phyloP scores from a whole-genome alignment of 108 stramenopile species.

The Cylindrotheca fusiformis region DNA sequence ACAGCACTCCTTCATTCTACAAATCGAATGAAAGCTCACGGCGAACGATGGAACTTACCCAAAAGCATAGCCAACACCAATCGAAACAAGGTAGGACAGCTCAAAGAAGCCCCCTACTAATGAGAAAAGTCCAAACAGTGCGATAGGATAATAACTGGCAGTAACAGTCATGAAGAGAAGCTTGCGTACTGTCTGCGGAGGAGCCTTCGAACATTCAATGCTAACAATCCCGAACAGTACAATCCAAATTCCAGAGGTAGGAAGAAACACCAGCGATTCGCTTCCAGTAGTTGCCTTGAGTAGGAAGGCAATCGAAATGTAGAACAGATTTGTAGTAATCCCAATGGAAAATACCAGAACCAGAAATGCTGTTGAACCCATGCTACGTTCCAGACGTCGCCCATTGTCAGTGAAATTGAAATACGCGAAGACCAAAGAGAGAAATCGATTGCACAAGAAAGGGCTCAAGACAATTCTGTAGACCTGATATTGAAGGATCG shows the following conservation, averaged over 20 bases:
- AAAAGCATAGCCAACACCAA: slow-evolving; percentile 76
- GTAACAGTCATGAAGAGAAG: slow-evolving; percentile 70
- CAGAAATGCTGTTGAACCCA: slow-evolving; percentile 74
- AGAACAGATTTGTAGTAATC: slow-evolving; percentile 46
- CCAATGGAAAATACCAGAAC: slow-evolving; percentile 55
- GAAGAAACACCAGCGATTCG: slow-evolving; percentile 29
- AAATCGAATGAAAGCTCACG: slow-evolving; percentile 23
- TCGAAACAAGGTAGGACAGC: slow-evolving; percentile 54
- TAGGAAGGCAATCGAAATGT: slow-evolving; percentile 41
- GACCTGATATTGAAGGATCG: slow-evolving; percentile 68
- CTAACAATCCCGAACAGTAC: slow-evolving; percentile 66
- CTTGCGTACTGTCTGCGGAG: slow-evolving; percentile 47
- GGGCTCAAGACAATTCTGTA: slow-evolving; percentile 76
- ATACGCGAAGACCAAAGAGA: slow-evolving; percentile 68
- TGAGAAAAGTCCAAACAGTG: slow-evolving; percentile 65
- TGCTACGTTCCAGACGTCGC: slow-evolving; percentile 59
- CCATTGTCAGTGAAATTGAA: slow-evolving; percentile 67
- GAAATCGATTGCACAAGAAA: slow-evolving; percentile 52
- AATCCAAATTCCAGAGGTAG: slow-evolving; percentile 67
- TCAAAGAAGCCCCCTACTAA: slow-evolving; percentile 54
- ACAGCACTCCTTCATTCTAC: not conserved
- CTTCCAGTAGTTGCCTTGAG: slow-evolving; percentile 42
- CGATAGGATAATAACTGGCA: slow-evolving; percentile 67
- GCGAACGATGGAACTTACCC: slow-evolving; percentile 13
- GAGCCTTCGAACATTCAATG: slow-evolving; percentile 74